Conservation (phyloP, 305 asterid species). For the Solanum hybrid region DNA sequence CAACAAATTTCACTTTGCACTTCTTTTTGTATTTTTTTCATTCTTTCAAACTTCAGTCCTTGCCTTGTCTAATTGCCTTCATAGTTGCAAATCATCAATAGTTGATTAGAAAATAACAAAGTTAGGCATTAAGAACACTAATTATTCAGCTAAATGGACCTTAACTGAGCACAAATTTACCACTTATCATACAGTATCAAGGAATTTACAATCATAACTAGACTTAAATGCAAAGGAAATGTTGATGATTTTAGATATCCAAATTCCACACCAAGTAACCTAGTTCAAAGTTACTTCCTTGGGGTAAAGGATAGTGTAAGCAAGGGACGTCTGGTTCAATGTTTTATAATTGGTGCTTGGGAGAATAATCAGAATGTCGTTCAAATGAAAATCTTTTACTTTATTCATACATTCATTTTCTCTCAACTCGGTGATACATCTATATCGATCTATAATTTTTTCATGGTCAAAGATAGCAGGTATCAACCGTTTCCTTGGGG, state of each 20-base stretch:
- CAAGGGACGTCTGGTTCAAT: background rate
- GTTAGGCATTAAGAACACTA: background rate
- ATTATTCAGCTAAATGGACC: background rate
- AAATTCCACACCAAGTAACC: background rate
- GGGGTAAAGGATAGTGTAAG: background rate
- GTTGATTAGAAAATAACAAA: too few species aligned
- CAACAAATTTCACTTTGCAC: background rate
- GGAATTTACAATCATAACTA: background rate
- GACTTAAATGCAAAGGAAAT: background rate
- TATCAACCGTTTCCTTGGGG: background rate
- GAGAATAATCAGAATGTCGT: background rate
- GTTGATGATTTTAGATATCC: background rate
- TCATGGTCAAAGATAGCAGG: background rate
- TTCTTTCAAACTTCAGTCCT: background rate
- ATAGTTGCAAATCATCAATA: background rate
- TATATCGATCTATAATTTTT: background rate
- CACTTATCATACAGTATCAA: background rate
- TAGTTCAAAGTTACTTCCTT: background rate
- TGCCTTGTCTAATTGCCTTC: background rate
- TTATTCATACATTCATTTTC: background rate
- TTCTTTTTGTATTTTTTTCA: background rate
- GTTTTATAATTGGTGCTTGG: background rate
- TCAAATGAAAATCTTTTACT: background rate
- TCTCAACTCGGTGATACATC: background rate
- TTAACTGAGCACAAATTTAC: background rate